Base-by-base conservation (phyloP, 495 filamentous ascomycete genomes). In the Trichoderma orchidacearum region DNA sequence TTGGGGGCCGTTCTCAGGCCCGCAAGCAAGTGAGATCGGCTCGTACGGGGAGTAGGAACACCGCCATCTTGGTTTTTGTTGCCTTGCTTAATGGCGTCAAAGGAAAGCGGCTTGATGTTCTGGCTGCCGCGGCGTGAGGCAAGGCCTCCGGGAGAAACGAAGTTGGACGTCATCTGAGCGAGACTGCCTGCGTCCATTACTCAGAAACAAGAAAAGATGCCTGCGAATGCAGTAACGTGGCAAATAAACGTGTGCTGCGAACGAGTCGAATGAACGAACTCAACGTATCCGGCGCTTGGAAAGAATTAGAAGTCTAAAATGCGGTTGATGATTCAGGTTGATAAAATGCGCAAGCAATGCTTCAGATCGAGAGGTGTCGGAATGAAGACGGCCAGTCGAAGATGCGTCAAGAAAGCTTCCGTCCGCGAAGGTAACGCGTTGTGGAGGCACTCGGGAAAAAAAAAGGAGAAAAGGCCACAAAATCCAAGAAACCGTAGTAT, bases 141-240 rank as follows among this genome's bases (percentile, higher is more conserved):
- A 66, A 95, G 86, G 53, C 53, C 59, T 87, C 86, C 60, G 86
- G 85, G 60, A 79, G 72, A 17, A 89, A 84, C 68, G 86, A 82
- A 58, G 69, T 79, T 80, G 75, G 87, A 85, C 71, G 89, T 86
- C 94, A 98, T 97, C 79, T 95, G 93, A 90, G 92, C 86, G 79
- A 96, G 89, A 90, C 90, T 90, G 81, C 91, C 93, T 81, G 91
- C 83, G 90, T 95, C 86, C 83, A 95, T 93, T 36, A 80, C 86
- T 90, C 87, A 84, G n/a, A 48, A 48, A 11, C 9, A 13, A 27
- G 27, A 25, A 27, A 11, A 23, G 57, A 59, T 51, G 59, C 38
- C 38, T 57, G 58, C 58, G 58, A 54, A 18, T 27, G 45, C 25
- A 51, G 54, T 60, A 51, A 62, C 56, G 53, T 54, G 56, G 55